Percentiles rank a stretch among this genome's conserved stretches.
phyloP scores from a whole-genome alignment of 352 stramenopile species.

The Phytopythium litorale region DNA sequence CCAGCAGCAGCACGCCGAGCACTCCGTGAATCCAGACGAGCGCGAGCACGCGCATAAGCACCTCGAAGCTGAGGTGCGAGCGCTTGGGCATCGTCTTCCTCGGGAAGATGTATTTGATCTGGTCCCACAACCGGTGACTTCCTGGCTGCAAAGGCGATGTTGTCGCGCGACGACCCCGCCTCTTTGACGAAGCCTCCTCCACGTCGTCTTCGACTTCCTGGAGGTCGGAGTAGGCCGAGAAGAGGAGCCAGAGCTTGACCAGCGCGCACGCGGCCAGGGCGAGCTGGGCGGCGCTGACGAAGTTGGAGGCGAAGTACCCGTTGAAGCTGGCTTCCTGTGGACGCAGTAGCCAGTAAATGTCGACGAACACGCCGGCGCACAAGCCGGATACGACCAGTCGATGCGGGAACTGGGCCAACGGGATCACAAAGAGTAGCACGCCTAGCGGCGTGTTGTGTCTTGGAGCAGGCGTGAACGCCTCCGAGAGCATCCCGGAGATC shows the following conservation, averaged over 20 bases:
- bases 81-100: constrained; percentile 61
- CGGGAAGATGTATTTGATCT: constrained; percentile 63
- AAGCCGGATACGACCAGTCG: constrained; percentile 54
- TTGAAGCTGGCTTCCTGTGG: constrained; percentile 62
- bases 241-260: constrained; percentile 65
- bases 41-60: constrained; percentile 62
- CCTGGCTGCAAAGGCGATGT: constrained; percentile 11
- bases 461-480: constrained; percentile 53
- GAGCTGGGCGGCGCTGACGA: constrained; percentile 44
- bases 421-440: constrained; percentile 41
- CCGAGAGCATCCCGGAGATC: constrained; percentile 55
- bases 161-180: constrained; percentile 1
- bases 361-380: constrained; percentile 33
- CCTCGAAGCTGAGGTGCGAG: constrained; percentile 58
- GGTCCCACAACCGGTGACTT: constrained; percentile 40
- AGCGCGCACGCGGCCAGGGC: constrained; percentile 44
- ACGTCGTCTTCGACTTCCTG: constrained; percentile 41
- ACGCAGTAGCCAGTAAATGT: constrained; percentile 67
- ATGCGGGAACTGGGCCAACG: constrained; percentile 27
- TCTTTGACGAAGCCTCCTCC: constrained; percentile 3
- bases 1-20: constrained; percentile 45
- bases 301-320: constrained; percentile 42
- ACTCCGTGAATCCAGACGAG: constrained; percentile 69
- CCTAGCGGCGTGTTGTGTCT: constrained; percentile 73
- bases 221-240: constrained; percentile 65